Conservation (phyloP, 305 asterid genomes). For the Plantago coronopus region DNA sequence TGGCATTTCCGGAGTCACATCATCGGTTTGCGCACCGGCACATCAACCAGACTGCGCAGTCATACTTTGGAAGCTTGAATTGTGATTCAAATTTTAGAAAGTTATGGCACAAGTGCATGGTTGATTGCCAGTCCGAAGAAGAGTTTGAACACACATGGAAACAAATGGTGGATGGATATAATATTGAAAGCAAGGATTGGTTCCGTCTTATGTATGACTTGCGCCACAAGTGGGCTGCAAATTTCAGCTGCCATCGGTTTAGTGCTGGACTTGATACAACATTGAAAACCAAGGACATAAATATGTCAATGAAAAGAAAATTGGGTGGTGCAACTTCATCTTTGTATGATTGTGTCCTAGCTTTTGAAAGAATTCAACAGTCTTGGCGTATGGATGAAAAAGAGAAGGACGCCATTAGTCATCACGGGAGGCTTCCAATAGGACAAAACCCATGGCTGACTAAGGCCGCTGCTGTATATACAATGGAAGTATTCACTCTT, state of each 20-base stretch:
- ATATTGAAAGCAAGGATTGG: background rate
- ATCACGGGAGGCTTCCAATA: conserved; percentile 1
- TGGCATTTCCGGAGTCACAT: background rate
- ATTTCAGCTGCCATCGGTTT: background rate
- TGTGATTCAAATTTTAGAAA: background rate
- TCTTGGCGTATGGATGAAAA: conserved; percentile 13
- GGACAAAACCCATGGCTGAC: conserved; percentile 9
- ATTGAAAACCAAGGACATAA: background rate
- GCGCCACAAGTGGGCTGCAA: conserved; percentile 7
- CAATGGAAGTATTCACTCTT: background rate
- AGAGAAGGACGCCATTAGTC: conserved; percentile 1
- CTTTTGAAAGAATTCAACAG: background rate
- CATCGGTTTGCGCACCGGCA: conserved; percentile 5
- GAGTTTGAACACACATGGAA: conserved; percentile 4
- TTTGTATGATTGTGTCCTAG: background rate
- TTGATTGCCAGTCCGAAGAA: background rate
- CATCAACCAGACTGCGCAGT: background rate
- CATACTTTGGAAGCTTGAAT: conserved; percentile 12
- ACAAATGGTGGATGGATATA: background rate
- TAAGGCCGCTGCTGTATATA: conserved; percentile 1
- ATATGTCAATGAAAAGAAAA: background rate
- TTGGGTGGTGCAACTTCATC: conserved; percentile 3
- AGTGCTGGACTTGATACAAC: conserved; percentile 16
- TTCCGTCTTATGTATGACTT: background rate
- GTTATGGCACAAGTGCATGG: conserved; percentile 3